Evolutionary conservation across 106 monocot species (phyloP), one percentile per base, ranked within the genome.

Genomic region (Dactylorhiza incarnata): DNA sequence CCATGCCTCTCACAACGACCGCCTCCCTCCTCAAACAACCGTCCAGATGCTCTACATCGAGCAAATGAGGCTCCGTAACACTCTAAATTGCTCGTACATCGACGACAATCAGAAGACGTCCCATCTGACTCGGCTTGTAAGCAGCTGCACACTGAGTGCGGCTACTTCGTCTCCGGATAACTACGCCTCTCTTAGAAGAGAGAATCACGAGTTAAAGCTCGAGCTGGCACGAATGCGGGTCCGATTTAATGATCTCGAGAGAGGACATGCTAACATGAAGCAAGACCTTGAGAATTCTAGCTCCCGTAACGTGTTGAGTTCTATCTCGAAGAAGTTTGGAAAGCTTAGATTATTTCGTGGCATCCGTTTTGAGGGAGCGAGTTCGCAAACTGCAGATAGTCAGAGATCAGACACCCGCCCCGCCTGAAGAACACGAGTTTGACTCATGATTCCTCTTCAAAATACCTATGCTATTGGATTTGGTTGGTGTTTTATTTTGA

Each of bases 151-250:
- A 47, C 46, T 67, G 0, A 78, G 85, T 26, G 56, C 78, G 49
- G 29, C 75, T 11, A 50, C 76, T 53, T 85, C 86, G 9, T 82
- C 84, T 19, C 79, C 72, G 10, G 88, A 88, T 63, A 82, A 84
- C 66, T 86, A 86, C 23, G 75, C 82, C 9, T 81, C 82, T 0
- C 50, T 88, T 17, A 86, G 86, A 43, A 81, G 91, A 71, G 88
- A 92, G 84, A 92, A 92, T 70, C 77, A 82, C 10, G 91, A 88
- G 66, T 61, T 92, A 51, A 88, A 88, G 59, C 81, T 92, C 45
- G 89, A 92, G 72, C 75, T 92, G 17, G 84, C 75, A 0, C 68
- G 84, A 51, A 89, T 92, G 86, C 63, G 81, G n/a, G 67, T 79
- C 50, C 68, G 92, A 17, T 83, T 89, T 23, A 86, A 74, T 55